Conservation (phyloP, 805 yeast genomes). For the Wickerhamiella spandovensis region DNA sequence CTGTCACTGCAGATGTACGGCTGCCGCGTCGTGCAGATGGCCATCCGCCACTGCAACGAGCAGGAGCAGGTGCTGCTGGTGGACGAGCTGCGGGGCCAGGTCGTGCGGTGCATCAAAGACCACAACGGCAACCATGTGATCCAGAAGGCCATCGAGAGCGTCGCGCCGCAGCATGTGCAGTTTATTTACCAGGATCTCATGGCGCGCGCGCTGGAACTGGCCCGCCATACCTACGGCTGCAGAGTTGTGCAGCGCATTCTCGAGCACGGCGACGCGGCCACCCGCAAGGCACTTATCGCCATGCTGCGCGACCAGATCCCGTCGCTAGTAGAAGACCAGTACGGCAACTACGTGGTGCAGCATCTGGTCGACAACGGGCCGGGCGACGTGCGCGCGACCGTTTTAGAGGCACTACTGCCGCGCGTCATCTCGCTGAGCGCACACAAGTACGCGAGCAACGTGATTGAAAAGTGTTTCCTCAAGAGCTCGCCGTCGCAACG, state of each 20-base stretch:
- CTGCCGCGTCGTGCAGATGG: constrained; percentile 92
- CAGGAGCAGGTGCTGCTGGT: constrained; percentile 57
- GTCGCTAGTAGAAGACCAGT: constrained; percentile 83
- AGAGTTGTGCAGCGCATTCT: constrained; percentile 87
- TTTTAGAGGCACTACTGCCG: constrained; percentile 55
- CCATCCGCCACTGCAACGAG: constrained; percentile 56
- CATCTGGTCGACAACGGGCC: constrained; percentile 80
- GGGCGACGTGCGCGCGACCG: constrained; percentile 40
- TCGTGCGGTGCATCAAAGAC: constrained; percentile 67
- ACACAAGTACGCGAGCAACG: constrained; percentile 96
- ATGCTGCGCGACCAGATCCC: constrained; percentile 63
- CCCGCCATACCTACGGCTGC: constrained; percentile 96
- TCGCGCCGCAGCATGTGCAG: constrained; percentile 55
- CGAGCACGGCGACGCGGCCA: constrained; percentile 57
- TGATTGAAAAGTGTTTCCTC: constrained; percentile 84
- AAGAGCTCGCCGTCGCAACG: constrained; percentile 56
- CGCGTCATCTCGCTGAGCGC: constrained; percentile 73
- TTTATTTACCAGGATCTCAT: constrained; percentile 60
- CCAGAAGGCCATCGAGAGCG: constrained; percentile 82
- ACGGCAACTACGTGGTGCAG: constrained; percentile 95
- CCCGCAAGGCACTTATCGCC: constrained; percentile 51
- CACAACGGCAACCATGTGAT: constrained; percentile 98
- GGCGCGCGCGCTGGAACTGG: constrained; percentile 59
- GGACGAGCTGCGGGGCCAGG: constrained; percentile 51
- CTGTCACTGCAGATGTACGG: constrained; percentile 94